Percentiles rank a stretch among this genome's conserved stretches.
phyloP scores from a whole-genome alignment of 176 grass and related monocot species.

The Avena eriantha region DNA sequence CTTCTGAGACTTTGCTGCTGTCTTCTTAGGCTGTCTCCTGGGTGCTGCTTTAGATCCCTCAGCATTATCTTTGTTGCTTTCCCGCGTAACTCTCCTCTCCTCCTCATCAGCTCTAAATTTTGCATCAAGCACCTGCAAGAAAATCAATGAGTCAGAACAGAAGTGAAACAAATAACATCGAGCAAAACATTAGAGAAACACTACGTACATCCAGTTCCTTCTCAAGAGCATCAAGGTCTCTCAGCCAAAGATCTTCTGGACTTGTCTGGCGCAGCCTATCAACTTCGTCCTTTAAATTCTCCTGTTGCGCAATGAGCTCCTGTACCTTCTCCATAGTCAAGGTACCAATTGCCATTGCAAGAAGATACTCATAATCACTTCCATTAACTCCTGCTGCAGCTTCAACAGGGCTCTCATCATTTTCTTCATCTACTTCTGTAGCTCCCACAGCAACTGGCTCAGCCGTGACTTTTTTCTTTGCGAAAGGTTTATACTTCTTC shows the following conservation, averaged over 20 bases:
- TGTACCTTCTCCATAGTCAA: slow-evolving; percentile 78
- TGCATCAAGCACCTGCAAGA: slow-evolving; percentile 54
- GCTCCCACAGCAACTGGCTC: slow-evolving; percentile 64
- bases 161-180: not conserved
- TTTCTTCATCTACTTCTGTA: slow-evolving; percentile 52
- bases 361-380: slow-evolving; percentile 86
- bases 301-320: slow-evolving; percentile 59
- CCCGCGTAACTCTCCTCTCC: slow-evolving; percentile 33
- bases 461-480: slow-evolving; percentile 57
- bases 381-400: not conserved
- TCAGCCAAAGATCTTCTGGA: slow-evolving; percentile 66
- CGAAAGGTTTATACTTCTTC: slow-evolving; percentile 61
- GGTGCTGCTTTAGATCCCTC: slow-evolving; percentile 9
- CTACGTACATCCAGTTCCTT: slow-evolving; percentile 70
- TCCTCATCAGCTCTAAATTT: too few relatives aligned
- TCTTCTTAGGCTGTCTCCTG: slow-evolving; percentile 60
- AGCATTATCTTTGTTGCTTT: not conserved
- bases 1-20: slow-evolving; percentile 39
- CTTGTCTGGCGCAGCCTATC: slow-evolving; percentile 54
- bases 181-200: not conserved
- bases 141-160: not conserved
- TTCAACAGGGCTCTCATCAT: slow-evolving; percentile 56
- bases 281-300: slow-evolving; percentile 52
- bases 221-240: slow-evolving; percentile 81
- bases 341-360: slow-evolving; percentile 87